Evolutionary conservation across 352 stramenopile genomes (phyloP), one percentile per base, ranked within the genome.

Genomic region (Phytopythium mirpurense): DNA sequence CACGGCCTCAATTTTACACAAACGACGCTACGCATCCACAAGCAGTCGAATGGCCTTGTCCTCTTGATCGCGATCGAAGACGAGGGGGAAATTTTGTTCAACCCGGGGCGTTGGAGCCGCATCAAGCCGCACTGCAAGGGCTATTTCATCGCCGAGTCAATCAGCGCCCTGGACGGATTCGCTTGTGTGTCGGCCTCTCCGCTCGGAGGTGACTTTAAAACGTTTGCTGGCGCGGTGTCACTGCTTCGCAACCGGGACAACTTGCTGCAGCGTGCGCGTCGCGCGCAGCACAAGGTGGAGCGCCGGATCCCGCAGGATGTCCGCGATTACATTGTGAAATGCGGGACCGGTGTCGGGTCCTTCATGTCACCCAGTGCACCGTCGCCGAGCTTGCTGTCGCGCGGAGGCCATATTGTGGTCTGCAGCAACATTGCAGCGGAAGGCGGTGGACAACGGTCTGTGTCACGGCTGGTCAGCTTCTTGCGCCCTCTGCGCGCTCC

Each of bases 111-210:
- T 16, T 72, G 63, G 51, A 75, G 80, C 61, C 62, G 62, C 8
- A 78, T 94, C 45, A 65, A 56, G 1, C 38, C 59, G 4, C 73
- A 62, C 15, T 91, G 75, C 24, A 81, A 79, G 49, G 78, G 76
- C 7, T 94, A 88, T 46, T 41, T 92, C 52, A 90, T 94, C 52
- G 81, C 83, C 19, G 81, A 92, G 36, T 90, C 77, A 0, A 75
- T 88, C 37, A 63, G 54, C 1, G 70, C 74, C 9, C 64, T 94
- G 1, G 63, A 72, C 16, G 73, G 58, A 5, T 87, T 84, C 14
- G 56, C 72, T 34, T 58, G 61, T 15, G 41, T 38, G 3, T 46
- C 62, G 10, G 68, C 51, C 4, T 66, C 58, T 36, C 31, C 37
- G 6, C 24, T 54, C 5, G 43, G 46, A 18, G 72, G 56, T 27